Base-by-base conservation (phyloP, 805 yeast genomes). In the Candida ortonii region DNA sequence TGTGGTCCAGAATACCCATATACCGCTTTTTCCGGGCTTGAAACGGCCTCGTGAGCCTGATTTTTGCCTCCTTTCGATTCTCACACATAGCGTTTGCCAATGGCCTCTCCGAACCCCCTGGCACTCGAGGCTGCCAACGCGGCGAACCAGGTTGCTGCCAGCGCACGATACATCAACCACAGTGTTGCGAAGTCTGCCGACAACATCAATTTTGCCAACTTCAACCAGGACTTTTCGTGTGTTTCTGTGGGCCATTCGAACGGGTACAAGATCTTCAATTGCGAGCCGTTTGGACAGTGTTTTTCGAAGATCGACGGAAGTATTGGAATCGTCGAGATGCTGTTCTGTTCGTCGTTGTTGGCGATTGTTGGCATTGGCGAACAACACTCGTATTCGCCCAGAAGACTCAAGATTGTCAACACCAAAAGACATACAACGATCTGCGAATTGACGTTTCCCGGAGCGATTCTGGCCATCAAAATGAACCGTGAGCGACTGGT, bases 381-480 rank as follows among this genome's bases (percentile, higher is more conserved):
- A 34, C 84, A 80, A 42, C 79, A 84, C 5, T 53, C 71, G 1
- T 65, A 80, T 12, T 80, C 87, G 9, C 96, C 97, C n/a, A 69
- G 97, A 42, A 72, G 90, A 43, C 69, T 90, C 41, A 80, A 80
- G 53, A 78, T 90, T 37, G 68, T 90, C 36, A 93, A 90, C 61
- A 85, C 96, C 2, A 86, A 86, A 58, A 71, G 59, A 57, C 61
- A 59, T 28, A 57, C 84, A 3, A 73, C 77, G 1, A 87, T 90
- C 14, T 90, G 97, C 61, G 97, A 90, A 53, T 65, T 90, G 47
- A 80, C 94, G 1, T 90, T 90, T 57, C 94, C 96, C 1, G 79
- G 87, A 3, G 68, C 81, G 5, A 82, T 90, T 7, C 64, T 84
- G 21, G 78, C 83, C 21, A 80, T 90, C 15, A 77, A 78, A 46